Percentiles rank a stretch among this genome's conserved stretches.
phyloP scores from a whole-genome alignment of 2,329 filamentous ascomycete genomes.

The Ambrosiella cleistominuta region DNA sequence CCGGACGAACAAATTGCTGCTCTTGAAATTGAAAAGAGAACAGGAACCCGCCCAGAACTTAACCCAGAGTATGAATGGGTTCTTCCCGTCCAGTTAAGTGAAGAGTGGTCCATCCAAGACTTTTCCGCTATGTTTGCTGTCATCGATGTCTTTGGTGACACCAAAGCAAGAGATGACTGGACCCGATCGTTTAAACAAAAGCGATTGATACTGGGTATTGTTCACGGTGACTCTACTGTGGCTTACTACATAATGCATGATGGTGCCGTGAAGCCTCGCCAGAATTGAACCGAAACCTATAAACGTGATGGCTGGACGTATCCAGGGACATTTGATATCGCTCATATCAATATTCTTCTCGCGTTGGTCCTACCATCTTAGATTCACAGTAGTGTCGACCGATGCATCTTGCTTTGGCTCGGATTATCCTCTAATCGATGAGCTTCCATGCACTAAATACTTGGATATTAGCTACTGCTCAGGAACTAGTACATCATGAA shows the following conservation, averaged over 20 bases:
- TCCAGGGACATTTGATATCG: not conserved
- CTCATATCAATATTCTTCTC: too few relatives aligned
- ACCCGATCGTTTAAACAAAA: slow-evolving; percentile 36
- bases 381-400: too few relatives aligned
- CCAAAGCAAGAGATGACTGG: slow-evolving; percentile 21
- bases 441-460: too few relatives aligned
- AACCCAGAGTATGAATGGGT: slow-evolving; percentile 56
- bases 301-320: not conserved
- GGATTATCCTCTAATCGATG: too few relatives aligned
- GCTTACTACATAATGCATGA: slow-evolving; percentile 76
- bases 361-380: too few relatives aligned
- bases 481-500: too few relatives aligned
- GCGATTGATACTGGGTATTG: slow-evolving; percentile 53
- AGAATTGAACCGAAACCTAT: slow-evolving; percentile 38
- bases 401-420: too few relatives aligned
- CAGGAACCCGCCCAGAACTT: slow-evolving; percentile 28
- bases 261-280: slow-evolving; percentile 70
- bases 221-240: slow-evolving; percentile 66
- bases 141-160: slow-evolving; percentile 22
- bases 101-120: slow-evolving; percentile 50
- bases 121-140: slow-evolving; percentile 57
- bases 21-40: slow-evolving; percentile 40
- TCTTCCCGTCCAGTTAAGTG: slow-evolving; percentile 51
- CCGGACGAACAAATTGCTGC: slow-evolving; percentile 67
- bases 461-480: too few relatives aligned